Base-by-base conservation (phyloP, 1,139 yeast genomes). In the Hemisphaericaspora subhashii region DNA sequence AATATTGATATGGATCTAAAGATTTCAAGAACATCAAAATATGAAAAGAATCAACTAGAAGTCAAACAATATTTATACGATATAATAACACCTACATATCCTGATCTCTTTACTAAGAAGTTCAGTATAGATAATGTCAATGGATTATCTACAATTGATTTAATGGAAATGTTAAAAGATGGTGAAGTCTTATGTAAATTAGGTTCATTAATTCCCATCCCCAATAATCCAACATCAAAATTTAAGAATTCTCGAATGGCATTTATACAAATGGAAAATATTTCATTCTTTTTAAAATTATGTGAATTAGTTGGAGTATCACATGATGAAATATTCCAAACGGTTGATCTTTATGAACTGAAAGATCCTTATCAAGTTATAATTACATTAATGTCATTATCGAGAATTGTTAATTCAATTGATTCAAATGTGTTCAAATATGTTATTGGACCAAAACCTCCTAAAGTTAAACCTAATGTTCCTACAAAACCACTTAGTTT, bases 231-330 rank as follows among this genome's bases (percentile, higher is more conserved):
- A 47, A 81, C 41, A 15, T 44, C 50, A 3, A 78, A 70, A 47
- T 82, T 60, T 58, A 86, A 83, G 55, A 69, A 68, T 35, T 79
- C 89, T n/a, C 68, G 67, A 37, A 81, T 86, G 84, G 92, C 96
- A 3, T 88, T 88, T 60, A 81, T 86, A 9, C 88, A 83, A 63
- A 87, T 87, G 95, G 96, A 88, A 55, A 87, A 87, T 53, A 86
- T 88, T 29, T 81, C 88, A 31, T 76, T 79, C 45, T 88, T 87
- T 54, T 64, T 88, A 25, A 61, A 68, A 12, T 77, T 83, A 36
- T 80, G 87, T 39, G 74, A 79, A 45, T 37, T 54, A 3, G 65
- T 83, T 33, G 92, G 94, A 1, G 81, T 88, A 3, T 88, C 92
- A 4, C 87, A 85, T 46, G 90, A 86, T 54, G 96, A 88, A 55